Percentiles rank a stretch among this genome's conserved stretches.
These are phyloP conservation scores for Plasmopara muralis DNA, from an alignment of 352 stramenopile genomes.

Conservation along the genomic window DNA sequence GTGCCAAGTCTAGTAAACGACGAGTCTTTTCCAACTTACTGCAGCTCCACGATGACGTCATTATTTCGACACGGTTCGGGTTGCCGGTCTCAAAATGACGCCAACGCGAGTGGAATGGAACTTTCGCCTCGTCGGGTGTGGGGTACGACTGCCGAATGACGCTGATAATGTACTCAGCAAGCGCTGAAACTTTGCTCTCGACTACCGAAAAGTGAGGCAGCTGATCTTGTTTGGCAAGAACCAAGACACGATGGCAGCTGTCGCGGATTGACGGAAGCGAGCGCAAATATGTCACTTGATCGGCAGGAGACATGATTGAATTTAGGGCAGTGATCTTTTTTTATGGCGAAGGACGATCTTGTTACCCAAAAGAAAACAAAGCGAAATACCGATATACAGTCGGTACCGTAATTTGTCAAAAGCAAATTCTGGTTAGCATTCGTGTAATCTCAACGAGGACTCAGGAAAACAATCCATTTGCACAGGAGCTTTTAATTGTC, in stretches of 20 bases:
- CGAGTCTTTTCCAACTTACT: constrained; percentile 48
- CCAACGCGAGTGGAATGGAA: constrained; percentile 76
- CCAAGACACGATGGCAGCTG: constrained; percentile 57
- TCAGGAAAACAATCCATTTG: too few relatives aligned
- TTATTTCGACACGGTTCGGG: constrained; percentile 42
- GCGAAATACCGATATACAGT: too few relatives aligned
- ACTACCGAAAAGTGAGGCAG: constrained; percentile 60
- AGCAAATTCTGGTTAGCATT: too few relatives aligned
- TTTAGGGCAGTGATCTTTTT: too few relatives aligned
- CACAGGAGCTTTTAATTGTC: too few relatives aligned
- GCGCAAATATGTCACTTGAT: constrained; percentile 55
- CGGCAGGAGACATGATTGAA: constrained; percentile 6
- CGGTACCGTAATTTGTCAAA: too few relatives aligned
- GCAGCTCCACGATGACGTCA: constrained; percentile 45
- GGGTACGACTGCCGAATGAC: constrained; percentile 55
- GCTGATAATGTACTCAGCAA: constrained; percentile 67
- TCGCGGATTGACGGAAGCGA: constrained; percentile 66
- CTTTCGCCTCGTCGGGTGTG: constrained; percentile 34
- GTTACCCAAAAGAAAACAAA: too few relatives aligned
- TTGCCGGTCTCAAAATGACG: constrained; percentile 81
- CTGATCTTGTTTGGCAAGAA: constrained; percentile 38
- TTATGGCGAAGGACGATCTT: too few relatives aligned
- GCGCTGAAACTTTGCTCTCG: constrained; percentile 39
- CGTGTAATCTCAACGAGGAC: too few relatives aligned
- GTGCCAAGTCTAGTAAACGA: constrained; percentile 63